Conservation (phyloP, 345 rosid genomes). For the Acer yangbiense region DNA sequence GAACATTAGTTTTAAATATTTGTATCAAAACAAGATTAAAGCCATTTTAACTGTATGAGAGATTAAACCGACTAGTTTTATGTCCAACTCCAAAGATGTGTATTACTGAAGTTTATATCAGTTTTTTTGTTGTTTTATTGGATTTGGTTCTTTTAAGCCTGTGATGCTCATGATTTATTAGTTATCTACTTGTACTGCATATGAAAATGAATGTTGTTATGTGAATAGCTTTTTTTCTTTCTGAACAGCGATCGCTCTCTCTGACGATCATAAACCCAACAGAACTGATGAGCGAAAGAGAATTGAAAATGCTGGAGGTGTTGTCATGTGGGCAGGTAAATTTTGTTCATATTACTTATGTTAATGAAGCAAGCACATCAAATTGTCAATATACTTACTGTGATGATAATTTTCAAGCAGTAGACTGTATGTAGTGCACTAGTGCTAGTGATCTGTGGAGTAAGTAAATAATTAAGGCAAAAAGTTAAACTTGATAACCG, state of each 20-base stretch:
- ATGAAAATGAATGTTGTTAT: neutral
- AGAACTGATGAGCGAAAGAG: constrained; percentile 97
- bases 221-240: constrained; percentile 20
- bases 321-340: constrained; percentile 99
- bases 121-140: neutral
- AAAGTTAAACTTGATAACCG: neutral
- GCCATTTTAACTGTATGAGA: neutral
- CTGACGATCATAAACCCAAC: constrained; percentile 99
- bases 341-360: neutral
- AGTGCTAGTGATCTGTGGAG: neutral
- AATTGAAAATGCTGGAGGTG: constrained; percentile 95
- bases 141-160: neutral
- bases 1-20: neutral
- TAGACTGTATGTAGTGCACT: neutral
- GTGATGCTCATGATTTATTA: neutral
- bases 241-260: constrained; percentile 79
- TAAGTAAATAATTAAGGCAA: neutral
- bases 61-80: neutral
- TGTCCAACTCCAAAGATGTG: neutral
- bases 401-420: constrained; percentile 9
- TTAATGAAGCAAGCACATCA: constrained; percentile 13
- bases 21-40: neutral
- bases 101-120: neutral
- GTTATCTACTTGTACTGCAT: neutral
- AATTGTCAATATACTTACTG: neutral